These are phyloP conservation scores for Cordyceps fumosorosea DNA, from an alignment of 2,329 filamentous ascomycete genomes.

Conservation along the genomic window DNA sequence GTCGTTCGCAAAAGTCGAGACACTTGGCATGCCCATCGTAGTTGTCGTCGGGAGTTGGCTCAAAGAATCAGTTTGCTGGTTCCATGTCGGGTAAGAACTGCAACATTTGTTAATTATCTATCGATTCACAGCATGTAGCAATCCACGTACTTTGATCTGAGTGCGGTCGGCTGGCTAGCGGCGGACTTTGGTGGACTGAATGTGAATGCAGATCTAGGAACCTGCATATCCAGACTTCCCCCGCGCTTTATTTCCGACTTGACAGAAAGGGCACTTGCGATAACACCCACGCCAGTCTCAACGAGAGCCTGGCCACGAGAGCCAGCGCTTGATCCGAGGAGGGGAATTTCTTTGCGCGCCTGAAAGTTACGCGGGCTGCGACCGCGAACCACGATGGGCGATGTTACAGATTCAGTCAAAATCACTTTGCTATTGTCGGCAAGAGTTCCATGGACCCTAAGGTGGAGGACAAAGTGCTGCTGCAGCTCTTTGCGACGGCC, in stretches of 20 bases:
- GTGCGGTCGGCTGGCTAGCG: conserved; percentile 42
- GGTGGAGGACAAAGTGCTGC: conserved; percentile 86
- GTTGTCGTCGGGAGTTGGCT: conserved; percentile 42
- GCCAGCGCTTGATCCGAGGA: conserved; percentile 69
- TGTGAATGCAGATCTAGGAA: conserved; percentile 51
- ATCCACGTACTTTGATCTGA: conserved; percentile 52
- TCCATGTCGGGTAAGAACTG: conserved; percentile 56
- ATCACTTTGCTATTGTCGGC: conserved; percentile 76
- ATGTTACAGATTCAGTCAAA: conserved; percentile 77
- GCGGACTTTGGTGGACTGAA: conserved; percentile 52
- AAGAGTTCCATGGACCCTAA: conserved; percentile 80
- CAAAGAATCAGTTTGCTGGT: conserved; percentile 15
- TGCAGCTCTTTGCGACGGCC: conserved; percentile 90
- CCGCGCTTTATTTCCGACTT: conserved; percentile 50
- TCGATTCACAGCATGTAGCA: not conserved
- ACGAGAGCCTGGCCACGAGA: conserved; percentile 70
- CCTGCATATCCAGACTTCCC: conserved; percentile 43
- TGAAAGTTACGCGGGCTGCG: conserved; percentile 93
- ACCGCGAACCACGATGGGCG: conserved; percentile 88
- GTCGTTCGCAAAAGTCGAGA: conserved; percentile 40
- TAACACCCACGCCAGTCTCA: conserved; percentile 55
- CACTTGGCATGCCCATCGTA: conserved; percentile 46
- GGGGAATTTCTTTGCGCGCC: conserved; percentile 83
- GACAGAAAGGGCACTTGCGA: conserved; percentile 47
- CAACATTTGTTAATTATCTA: conserved; percentile 21